Conservation (phyloP, 2,329 filamentous ascomycete species). For the Drechmeria coniospora region DNA sequence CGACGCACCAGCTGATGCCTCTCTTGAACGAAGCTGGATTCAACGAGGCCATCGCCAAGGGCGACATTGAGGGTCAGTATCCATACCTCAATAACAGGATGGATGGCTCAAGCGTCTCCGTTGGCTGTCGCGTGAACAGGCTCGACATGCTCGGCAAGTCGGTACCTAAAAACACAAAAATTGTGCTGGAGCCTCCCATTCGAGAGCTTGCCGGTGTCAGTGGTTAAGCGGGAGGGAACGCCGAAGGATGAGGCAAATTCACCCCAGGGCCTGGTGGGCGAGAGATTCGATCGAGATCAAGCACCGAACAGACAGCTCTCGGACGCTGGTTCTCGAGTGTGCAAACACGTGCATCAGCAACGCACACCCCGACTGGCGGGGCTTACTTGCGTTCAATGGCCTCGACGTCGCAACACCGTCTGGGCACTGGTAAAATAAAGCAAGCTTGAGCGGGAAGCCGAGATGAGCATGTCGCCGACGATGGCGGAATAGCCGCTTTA, state of each 20-base stretch:
- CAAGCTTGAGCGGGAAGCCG: too few relatives aligned
- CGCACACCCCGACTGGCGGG: too few relatives aligned
- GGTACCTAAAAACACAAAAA: conserved; percentile 19
- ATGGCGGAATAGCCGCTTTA: too few relatives aligned
- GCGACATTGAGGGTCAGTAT: conserved; percentile 27
- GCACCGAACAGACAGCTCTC: neutral
- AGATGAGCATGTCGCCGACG: too few relatives aligned
- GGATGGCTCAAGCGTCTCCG: conserved; percentile 22
- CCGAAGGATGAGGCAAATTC: too few relatives aligned
- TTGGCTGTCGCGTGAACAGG: conserved; percentile 25
- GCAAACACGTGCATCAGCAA: too few relatives aligned
- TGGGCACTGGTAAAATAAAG: too few relatives aligned
- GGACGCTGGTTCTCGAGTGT: too few relatives aligned
- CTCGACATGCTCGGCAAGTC: conserved; percentile 27
- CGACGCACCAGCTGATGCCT: conserved; percentile 35
- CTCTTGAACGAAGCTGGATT: conserved; percentile 28
- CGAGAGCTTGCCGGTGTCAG: conserved; percentile 14
- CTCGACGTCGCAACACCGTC: too few relatives aligned
- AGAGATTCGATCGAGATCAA: neutral
- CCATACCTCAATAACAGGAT: conserved; percentile 38
- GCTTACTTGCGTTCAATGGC: too few relatives aligned
- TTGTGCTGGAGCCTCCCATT: conserved; percentile 21
- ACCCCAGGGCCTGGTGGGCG: neutral
- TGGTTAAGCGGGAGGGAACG: too few relatives aligned
- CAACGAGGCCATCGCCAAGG: conserved; percentile 20